Conservation (phyloP, 202 grass and related monocot species). For the Setaria viridis region DNA sequence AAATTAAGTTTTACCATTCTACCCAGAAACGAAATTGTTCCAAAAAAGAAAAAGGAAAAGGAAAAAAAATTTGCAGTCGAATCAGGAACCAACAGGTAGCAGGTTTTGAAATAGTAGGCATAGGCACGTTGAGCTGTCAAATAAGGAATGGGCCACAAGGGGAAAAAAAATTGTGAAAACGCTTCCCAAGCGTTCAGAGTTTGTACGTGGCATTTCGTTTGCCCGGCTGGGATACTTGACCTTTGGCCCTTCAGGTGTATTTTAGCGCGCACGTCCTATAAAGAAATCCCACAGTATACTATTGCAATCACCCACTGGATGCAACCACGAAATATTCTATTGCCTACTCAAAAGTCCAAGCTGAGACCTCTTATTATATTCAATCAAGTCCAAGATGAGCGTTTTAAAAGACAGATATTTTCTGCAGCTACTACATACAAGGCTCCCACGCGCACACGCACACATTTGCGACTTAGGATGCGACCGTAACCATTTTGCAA, state of each 20-base stretch:
- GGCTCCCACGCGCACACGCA: not conserved
- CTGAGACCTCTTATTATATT: not conserved
- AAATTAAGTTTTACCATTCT: not conserved
- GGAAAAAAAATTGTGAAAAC: not conserved
- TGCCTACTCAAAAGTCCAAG: not conserved
- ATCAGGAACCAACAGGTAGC: not conserved
- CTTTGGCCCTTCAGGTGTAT: constrained; percentile 39
- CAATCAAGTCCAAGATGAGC: not conserved
- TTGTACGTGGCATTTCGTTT: not conserved
- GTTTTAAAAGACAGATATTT: too few relatives aligned
- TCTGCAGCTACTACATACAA: not conserved
- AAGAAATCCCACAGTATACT: not conserved
- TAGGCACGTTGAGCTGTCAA: not conserved
- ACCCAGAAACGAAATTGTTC: not conserved
- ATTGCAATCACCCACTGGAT: not conserved
- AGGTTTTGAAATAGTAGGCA: not conserved
- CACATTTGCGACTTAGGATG: not conserved
- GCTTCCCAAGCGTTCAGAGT: not conserved
- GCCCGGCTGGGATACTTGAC: constrained; percentile 10
- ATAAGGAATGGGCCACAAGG: not conserved
- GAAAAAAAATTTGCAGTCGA: not conserved
- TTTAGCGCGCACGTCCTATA: not conserved
- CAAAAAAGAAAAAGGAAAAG: too few relatives aligned
- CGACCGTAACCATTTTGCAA: not conserved
- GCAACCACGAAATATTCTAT: not conserved